Evolutionary conservation across 352 stramenopile genomes (phyloP).

Genomic region (Phytopythium delawarense): DNA sequence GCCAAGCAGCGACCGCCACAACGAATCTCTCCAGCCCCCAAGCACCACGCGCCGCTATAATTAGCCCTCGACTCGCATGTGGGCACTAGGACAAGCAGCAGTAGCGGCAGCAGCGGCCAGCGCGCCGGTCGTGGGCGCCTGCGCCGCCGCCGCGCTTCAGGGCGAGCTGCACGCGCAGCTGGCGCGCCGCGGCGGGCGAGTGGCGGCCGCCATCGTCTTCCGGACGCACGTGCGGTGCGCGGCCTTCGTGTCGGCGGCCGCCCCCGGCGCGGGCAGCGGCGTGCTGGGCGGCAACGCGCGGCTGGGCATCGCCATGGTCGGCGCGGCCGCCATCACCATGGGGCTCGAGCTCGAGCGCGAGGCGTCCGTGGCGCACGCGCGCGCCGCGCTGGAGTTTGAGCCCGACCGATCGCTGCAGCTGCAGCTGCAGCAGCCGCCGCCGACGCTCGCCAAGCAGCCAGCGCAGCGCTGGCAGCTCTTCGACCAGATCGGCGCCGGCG

Average conservation of each 20-base stretch:
- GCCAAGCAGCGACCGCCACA: not conserved
- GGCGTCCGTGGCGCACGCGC: constrained; percentile 24
- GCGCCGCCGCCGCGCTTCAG: constrained; percentile 4
- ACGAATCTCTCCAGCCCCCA: not conserved
- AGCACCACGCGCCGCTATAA: not conserved
- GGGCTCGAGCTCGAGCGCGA: constrained; percentile 30
- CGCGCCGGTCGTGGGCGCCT: constrained; percentile 2
- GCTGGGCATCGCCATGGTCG: constrained; percentile 43
- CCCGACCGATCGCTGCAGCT: not conserved
- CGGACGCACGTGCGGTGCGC: constrained; percentile 27
- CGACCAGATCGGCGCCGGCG: constrained; percentile 65
- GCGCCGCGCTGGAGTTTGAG: constrained; percentile 30
- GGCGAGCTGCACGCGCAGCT: constrained; percentile 7
- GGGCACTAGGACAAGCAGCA: not conserved
- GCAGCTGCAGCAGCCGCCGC: not conserved
- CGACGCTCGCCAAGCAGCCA: not conserved
- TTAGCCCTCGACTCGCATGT: not conserved
- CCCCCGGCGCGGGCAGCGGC: not conserved
- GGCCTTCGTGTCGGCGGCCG: not conserved
- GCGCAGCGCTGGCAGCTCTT: constrained; percentile 58
- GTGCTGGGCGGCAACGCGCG: constrained; percentile 8
- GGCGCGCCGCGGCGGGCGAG: constrained; percentile 3
- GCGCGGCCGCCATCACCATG: constrained; percentile 45
- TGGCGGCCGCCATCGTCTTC: constrained; percentile 10
- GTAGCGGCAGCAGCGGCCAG: not conserved